Percentiles rank a stretch among this genome's conserved stretches.
phyloP scores from a whole-genome alignment of 2,329 filamentous ascomycete species.

The Claviceps quebecensis region DNA sequence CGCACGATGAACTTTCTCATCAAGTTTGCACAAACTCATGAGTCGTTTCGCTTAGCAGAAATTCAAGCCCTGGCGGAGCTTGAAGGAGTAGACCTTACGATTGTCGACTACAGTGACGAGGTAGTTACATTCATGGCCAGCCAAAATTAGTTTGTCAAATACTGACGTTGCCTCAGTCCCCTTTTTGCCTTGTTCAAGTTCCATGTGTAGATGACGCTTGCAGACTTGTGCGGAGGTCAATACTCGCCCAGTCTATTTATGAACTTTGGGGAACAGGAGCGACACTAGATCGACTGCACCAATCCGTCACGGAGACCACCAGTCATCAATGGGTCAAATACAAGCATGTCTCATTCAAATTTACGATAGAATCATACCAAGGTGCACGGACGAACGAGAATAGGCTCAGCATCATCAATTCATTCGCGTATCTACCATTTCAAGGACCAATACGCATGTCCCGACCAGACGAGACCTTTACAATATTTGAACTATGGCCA shows the following conservation, averaged over 20 bases:
- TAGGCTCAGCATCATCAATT: slow-evolving; percentile 66
- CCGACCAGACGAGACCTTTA: slow-evolving; percentile 59
- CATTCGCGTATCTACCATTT: slow-evolving; percentile 67
- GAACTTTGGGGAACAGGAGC: slow-evolving; percentile 72
- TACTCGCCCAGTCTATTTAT: slow-evolving; percentile 71
- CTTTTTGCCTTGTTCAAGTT: slow-evolving; percentile 67
- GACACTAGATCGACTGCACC: slow-evolving; percentile 55
- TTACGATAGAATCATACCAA: slow-evolving; percentile 71
- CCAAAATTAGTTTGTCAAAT: not conserved
- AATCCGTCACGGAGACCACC: slow-evolving; percentile 44
- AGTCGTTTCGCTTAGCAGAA: slow-evolving; percentile 80
- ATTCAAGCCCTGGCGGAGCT: slow-evolving; percentile 65
- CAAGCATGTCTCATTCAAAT: slow-evolving; percentile 58
- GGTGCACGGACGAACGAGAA: slow-evolving; percentile 49
- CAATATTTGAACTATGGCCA: slow-evolving; percentile 70
- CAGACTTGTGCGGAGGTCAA: slow-evolving; percentile 57
- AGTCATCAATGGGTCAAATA: slow-evolving; percentile 54
- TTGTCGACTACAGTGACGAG: slow-evolving; percentile 60
- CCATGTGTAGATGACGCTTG: slow-evolving; percentile 50
- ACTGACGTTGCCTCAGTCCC: slow-evolving; percentile 44
- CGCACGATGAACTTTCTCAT: slow-evolving; percentile 64
- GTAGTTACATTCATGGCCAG: slow-evolving; percentile 31
- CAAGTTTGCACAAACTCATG: slow-evolving; percentile 77
- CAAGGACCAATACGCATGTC: slow-evolving; percentile 66
- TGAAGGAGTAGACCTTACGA: slow-evolving; percentile 50